These are phyloP conservation scores for Trichoderma brevicompactum DNA, from an alignment of 2,329 filamentous ascomycete genomes.

Conservation along the genomic window DNA sequence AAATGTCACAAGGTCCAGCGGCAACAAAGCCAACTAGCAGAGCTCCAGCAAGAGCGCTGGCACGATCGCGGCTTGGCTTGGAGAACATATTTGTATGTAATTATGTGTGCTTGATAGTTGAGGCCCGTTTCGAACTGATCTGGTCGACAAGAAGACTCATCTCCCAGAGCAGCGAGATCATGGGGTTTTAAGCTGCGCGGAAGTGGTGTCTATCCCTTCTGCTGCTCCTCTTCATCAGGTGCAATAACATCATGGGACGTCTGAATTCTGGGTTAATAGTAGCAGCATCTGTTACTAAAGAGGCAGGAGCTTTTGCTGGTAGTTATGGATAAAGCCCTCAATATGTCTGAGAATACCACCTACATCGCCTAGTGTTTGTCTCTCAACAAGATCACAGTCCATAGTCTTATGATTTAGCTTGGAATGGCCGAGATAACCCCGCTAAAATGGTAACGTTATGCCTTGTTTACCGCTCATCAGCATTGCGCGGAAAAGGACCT, in stretches of 20 bases:
- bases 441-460: background rate
- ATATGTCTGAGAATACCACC: constrained; percentile 13
- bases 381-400: background rate
- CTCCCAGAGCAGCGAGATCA: no score
- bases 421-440: constrained; percentile 3
- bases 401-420: constrained; percentile 1
- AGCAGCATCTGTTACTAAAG: constrained; percentile 5
- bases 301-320: background rate
- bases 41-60: background rate
- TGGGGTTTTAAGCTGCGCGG: no score
- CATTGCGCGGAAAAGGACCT: background rate
- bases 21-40: background rate
- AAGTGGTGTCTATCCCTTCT: no score
- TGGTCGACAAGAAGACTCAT: background rate
- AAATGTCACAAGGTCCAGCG: constrained; percentile 15
- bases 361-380: background rate
- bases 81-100: background rate
- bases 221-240: no score
- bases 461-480: background rate
- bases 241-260: background rate
- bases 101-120: background rate
- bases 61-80: background rate
- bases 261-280: background rate
- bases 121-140: background rate
- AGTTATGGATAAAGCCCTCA: background rate